Conservation (phyloP, 2,329 filamentous ascomycete species). For the Curvularia sp. region DNA sequence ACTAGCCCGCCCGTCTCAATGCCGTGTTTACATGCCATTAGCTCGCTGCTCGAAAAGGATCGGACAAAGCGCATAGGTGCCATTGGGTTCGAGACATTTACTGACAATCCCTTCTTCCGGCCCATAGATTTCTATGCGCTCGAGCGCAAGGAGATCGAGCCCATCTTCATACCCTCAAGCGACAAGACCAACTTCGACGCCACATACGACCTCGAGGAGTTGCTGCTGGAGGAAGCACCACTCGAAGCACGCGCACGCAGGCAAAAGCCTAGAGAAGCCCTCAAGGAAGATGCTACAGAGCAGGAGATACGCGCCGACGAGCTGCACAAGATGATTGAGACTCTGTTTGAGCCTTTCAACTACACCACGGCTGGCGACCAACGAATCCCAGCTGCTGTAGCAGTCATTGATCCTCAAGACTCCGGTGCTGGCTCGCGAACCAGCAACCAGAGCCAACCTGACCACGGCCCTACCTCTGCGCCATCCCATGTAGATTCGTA, state of each 20-base stretch:
- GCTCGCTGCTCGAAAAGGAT: slow-evolving; percentile 81
- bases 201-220: slow-evolving; percentile 94
- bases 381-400: slow-evolving; percentile 59
- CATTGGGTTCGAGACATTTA: slow-evolving; percentile 82
- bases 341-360: slow-evolving; percentile 92
- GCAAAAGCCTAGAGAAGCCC: slow-evolving; percentile 88
- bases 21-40: slow-evolving; percentile 87
- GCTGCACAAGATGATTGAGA: slow-evolving; percentile 91
- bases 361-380: slow-evolving; percentile 85
- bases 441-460: slow-evolving; percentile 47
- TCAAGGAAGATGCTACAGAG: slow-evolving; percentile 93
- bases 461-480: slow-evolving; percentile 43
- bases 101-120: slow-evolving; percentile 86
- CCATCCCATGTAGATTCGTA: slow-evolving; percentile 44
- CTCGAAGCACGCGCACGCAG: slow-evolving; percentile 89
- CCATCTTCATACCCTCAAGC: slow-evolving; percentile 89
- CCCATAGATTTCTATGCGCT: slow-evolving; percentile 83
- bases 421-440: slow-evolving; percentile 39
- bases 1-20: slow-evolving; percentile 90
- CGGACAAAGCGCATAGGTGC: slow-evolving; percentile 82
- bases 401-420: slow-evolving; percentile 41
- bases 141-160: slow-evolving; percentile 85
- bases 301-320: slow-evolving; percentile 96
- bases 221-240: slow-evolving; percentile 92
- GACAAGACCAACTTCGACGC: slow-evolving; percentile 99